Percentiles rank a stretch among this genome's conserved stretches.
Evolutionary conservation across 768 basidiomycete species (phyloP).

Genomic region (Dictyophora rubrovolvata): DNA sequence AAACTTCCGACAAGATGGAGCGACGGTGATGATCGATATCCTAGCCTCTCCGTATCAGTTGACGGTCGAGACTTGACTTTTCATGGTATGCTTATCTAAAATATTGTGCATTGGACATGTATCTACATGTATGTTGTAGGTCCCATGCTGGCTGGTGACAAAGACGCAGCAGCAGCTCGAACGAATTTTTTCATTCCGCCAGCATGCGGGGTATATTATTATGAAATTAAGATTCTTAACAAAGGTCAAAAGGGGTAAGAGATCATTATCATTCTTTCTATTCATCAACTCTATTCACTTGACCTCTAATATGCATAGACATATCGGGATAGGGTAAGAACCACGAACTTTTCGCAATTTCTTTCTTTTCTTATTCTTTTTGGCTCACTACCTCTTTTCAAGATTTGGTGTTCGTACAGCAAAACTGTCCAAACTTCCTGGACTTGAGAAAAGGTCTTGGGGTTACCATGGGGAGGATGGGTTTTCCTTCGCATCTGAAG

Average conservation of each 20-base stretch:
- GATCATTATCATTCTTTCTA: background rate
- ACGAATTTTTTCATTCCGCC: slow-evolving; percentile 70
- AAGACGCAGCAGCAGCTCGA: slow-evolving; percentile 77
- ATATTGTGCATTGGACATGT: slow-evolving; percentile 4
- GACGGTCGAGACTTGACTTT: slow-evolving; percentile 71
- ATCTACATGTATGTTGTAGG: slow-evolving; percentile 26
- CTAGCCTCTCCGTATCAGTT: slow-evolving; percentile 46
- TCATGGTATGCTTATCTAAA: slow-evolving; percentile 37
- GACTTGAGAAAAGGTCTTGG: slow-evolving; percentile 81
- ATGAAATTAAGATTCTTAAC: slow-evolving; percentile 76
- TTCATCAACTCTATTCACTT: background rate
- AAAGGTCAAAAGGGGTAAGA: slow-evolving; percentile 74
- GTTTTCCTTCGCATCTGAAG: slow-evolving; percentile 62
- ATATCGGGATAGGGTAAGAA: slow-evolving; percentile 71
- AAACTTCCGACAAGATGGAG: slow-evolving; percentile 72
- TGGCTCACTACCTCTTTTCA: slow-evolving; percentile 9
- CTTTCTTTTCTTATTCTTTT: slow-evolving; percentile 3
- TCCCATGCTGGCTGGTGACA: slow-evolving; percentile 48
- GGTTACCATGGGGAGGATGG: slow-evolving; percentile 93
- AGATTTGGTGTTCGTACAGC: slow-evolving; percentile 63
- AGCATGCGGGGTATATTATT: slow-evolving; percentile 89
- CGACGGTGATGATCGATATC: slow-evolving; percentile 46
- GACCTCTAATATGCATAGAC: slow-evolving; percentile 31
- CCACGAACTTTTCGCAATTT: background rate
- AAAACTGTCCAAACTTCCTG: slow-evolving; percentile 66